phyloP scores from a whole-genome alignment of 2,329 filamentous ascomycete genomes.

The Cordyceps javanica region DNA sequence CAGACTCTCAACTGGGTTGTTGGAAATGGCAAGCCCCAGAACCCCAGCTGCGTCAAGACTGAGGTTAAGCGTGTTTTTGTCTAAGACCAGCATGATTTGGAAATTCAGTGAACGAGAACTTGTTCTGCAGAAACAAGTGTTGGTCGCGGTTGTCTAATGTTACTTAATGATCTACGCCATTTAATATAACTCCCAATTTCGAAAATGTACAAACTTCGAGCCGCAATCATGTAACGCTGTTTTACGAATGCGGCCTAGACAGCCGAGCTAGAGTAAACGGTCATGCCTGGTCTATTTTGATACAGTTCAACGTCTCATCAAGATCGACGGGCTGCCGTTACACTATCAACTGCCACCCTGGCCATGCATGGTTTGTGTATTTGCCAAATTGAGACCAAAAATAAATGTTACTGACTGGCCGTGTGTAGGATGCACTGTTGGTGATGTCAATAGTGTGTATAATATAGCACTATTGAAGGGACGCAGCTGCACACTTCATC shows the following conservation, averaged over 20 bases:
- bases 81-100: neutral
- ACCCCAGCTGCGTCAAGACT: constrained; percentile 10
- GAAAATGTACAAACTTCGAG: neutral
- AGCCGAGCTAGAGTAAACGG: neutral
- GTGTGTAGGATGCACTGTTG: too few species aligned
- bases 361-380: neutral
- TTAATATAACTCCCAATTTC: constrained; percentile 42
- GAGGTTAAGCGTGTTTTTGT: constrained; percentile 10
- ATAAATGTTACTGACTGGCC: neutral
- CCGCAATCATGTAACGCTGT: too few species aligned
- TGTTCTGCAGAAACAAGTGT: neutral
- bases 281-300: neutral
- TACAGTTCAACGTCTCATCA: neutral
- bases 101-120: neutral
- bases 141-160: neutral
- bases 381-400: neutral
- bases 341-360: too few species aligned
- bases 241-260: too few species aligned
- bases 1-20: constrained; percentile 8
- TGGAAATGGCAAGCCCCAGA: constrained; percentile 11
- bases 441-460: too few species aligned
- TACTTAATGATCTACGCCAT: neutral
- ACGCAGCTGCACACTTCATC: too few species aligned
- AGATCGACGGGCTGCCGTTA: neutral
- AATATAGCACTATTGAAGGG: too few species aligned